phyloP scores from a whole-genome alignment of 768 basidiomycete genomes.

The Boletus vermiculosoides region DNA sequence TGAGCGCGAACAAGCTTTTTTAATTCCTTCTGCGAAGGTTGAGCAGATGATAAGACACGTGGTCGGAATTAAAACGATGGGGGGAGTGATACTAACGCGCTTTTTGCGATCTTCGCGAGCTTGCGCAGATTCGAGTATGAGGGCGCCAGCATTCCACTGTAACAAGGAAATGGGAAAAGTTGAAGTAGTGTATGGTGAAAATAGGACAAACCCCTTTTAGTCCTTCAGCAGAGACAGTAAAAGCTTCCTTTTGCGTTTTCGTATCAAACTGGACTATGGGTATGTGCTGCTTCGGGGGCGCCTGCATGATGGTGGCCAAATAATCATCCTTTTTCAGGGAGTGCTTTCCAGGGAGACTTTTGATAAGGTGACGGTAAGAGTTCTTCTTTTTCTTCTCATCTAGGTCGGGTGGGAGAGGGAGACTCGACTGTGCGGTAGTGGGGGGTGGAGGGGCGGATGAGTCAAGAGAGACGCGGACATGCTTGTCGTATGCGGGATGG shows the following conservation, averaged over 20 bases:
- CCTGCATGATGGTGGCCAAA: slow-evolving; percentile 60
- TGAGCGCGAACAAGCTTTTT: slow-evolving; percentile 64
- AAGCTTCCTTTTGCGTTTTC: slow-evolving; percentile 69
- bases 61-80: slow-evolving; percentile 2
- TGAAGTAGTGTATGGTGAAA: slow-evolving; percentile 5
- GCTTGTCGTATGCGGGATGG: slow-evolving; percentile 74
- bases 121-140: slow-evolving; percentile 68
- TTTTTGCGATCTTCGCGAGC: slow-evolving; percentile 76
- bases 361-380: slow-evolving; percentile 73
- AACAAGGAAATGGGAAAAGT: slow-evolving; percentile 11
- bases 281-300: slow-evolving; percentile 69
- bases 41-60: slow-evolving; percentile 11
- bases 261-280: slow-evolving; percentile 61
- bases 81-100: slow-evolving; percentile 49
- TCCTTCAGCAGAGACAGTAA: slow-evolving; percentile 69
- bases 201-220: slow-evolving; percentile 61
- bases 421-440: slow-evolving; percentile 31
- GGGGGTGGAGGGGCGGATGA: slow-evolving; percentile 25
- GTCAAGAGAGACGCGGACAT: slow-evolving; percentile 57
- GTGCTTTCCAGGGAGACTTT: slow-evolving; percentile 75
- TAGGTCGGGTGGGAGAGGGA: slow-evolving; percentile 50
- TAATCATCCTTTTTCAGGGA: slow-evolving; percentile 80
- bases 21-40: slow-evolving; percentile 58
- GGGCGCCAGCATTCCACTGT: slow-evolving; percentile 65
- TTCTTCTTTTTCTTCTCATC: slow-evolving; percentile 74